These are phyloP conservation scores for Pterocarpus macrocarpus DNA, from an alignment of 306 rosid species.

Conservation along the genomic window DNA sequence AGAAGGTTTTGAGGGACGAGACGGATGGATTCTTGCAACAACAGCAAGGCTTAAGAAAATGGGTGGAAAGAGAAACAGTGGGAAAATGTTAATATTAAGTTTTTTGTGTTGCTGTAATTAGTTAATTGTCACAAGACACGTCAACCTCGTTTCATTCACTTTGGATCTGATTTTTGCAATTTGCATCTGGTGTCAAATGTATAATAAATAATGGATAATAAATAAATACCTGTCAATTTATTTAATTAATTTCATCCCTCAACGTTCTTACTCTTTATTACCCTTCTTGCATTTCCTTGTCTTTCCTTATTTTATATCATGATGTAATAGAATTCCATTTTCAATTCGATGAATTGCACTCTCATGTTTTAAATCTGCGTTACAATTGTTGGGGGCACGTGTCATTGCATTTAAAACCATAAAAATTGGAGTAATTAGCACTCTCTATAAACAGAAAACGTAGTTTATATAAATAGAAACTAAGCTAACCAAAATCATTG, in stretches of 20 bases:
- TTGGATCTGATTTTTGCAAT: neutral
- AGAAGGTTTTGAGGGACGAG: neutral
- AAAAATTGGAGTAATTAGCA: too few relatives aligned
- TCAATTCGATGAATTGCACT: conserved; percentile 3
- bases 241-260: neutral
- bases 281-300: conserved; percentile 14
- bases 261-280: neutral
- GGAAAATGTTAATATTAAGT: conserved; percentile 31
- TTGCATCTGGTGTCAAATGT: neutral
- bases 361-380: conserved; percentile 17
- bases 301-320: neutral
- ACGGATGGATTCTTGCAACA: conserved; percentile 35
- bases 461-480: neutral
- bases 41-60: conserved; percentile 21
- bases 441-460: neutral
- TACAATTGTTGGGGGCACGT: neutral
- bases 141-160: neutral
- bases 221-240: too few relatives aligned
- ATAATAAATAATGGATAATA: too few relatives aligned
- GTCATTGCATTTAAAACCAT: neutral
- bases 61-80: conserved; percentile 41
- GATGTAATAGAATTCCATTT: neutral
- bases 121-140: conserved; percentile 16
- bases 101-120: neutral
- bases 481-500: neutral